phyloP scores from a whole-genome alignment of 768 basidiomycete genomes.

The Russula olivacea region DNA sequence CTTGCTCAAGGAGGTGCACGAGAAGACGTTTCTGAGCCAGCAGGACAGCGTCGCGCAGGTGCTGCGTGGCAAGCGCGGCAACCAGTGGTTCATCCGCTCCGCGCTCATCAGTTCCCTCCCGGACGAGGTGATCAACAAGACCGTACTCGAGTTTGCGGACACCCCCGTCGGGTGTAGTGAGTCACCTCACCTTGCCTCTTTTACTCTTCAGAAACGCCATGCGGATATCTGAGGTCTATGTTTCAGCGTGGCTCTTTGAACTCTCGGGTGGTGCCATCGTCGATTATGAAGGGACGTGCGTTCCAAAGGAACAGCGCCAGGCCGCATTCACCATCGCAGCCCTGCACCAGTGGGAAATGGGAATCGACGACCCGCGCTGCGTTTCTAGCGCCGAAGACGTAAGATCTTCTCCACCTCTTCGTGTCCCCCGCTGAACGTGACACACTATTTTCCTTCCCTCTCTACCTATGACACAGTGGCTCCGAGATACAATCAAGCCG shows the following conservation, averaged over 20 bases:
- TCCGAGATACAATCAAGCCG: constrained; percentile 62
- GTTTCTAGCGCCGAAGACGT: constrained; percentile 79
- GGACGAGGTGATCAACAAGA: constrained; percentile 80
- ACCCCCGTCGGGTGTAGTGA: constrained; percentile 89
- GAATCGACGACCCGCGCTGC: constrained; percentile 74
- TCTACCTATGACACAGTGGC: constrained; percentile 54
- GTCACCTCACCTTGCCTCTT: constrained; percentile 32
- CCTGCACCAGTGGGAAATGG: constrained; percentile 89
- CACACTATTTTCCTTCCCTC: neutral
- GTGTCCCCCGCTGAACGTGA: constrained; percentile 14
- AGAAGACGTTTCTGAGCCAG: constrained; percentile 84
- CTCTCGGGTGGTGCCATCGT: constrained; percentile 74
- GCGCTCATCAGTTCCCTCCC: constrained; percentile 76
- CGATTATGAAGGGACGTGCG: constrained; percentile 66
- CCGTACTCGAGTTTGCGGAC: constrained; percentile 72
- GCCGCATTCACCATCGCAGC: constrained; percentile 83
- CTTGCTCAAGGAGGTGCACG: constrained; percentile 83
- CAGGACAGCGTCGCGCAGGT: constrained; percentile 92
- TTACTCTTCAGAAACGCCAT: neutral
- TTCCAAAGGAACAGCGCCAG: constrained; percentile 74
- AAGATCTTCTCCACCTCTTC: constrained; percentile 24
- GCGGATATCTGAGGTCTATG: neutral
- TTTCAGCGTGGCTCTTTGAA: constrained; percentile 85
- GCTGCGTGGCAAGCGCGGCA: constrained; percentile 72
- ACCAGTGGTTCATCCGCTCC: constrained; percentile 90